Conservation (phyloP, 257 asterid species). For the Echium plantagineum region DNA sequence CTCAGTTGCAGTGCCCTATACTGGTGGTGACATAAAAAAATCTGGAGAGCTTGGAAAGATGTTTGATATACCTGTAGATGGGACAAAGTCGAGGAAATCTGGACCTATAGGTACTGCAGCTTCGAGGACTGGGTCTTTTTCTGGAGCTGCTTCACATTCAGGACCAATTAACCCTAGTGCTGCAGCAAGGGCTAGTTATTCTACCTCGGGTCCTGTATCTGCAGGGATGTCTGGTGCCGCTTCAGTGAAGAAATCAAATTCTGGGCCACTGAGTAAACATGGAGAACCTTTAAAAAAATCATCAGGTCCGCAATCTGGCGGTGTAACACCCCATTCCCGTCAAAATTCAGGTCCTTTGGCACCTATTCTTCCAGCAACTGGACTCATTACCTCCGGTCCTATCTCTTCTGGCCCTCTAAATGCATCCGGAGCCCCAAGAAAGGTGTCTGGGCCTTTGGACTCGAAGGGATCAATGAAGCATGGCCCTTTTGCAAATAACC, state of each 20-base stretch:
- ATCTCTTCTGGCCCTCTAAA: constrained; percentile 71
- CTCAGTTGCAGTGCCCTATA: constrained; percentile 80
- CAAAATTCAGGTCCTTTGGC: constrained; percentile 80
- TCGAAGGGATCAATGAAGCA: constrained; percentile 49
- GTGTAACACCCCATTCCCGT: constrained; percentile 52
- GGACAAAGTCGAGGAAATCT: constrained; percentile 71
- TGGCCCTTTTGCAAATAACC: constrained; percentile 46
- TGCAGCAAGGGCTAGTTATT: constrained; percentile 59
- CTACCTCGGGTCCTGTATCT: constrained; percentile 75
- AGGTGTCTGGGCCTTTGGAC: constrained; percentile 75
- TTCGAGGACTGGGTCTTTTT: constrained; percentile 51
- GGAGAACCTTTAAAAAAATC: constrained; percentile 82
- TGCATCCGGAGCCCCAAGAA: constrained; percentile 69
- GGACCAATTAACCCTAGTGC: constrained; percentile 57
- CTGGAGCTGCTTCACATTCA: constrained; percentile 63
- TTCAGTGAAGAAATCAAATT: constrained; percentile 65
- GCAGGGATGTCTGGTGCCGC: constrained; percentile 44
- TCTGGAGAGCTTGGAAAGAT: constrained; percentile 94
- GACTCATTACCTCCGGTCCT: constrained; percentile 85
- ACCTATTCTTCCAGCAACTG: constrained; percentile 74
- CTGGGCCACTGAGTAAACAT: constrained; percentile 77
- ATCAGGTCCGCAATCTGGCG: constrained; percentile 89
- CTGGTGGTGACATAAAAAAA: constrained; percentile 86
- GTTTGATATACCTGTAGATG: constrained; percentile 78
- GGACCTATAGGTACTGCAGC: constrained; percentile 60